A percentile compares a stretch with the other conserved stretches of the same genome.
These are phyloP conservation scores for Tricholoma terreum DNA, from an alignment of 768 basidiomycete genomes.

Conservation along the genomic window DNA sequence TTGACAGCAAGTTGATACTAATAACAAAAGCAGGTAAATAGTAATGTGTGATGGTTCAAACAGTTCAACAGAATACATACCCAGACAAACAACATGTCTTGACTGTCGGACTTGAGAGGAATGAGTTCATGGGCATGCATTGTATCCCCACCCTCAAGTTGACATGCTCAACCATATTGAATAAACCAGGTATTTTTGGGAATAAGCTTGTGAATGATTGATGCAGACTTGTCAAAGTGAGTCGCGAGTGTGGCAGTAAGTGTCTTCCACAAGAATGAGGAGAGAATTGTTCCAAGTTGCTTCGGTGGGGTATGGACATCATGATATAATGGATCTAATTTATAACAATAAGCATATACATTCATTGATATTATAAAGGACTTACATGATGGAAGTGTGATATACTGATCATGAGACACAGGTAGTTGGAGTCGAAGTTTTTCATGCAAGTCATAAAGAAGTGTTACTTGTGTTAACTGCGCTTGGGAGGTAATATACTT, in stretches of 20 bases:
- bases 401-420: not conserved
- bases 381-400: constrained; percentile 10
- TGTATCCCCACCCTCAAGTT: not conserved
- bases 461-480: constrained; percentile 30
- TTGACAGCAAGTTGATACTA: not conserved
- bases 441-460: constrained; percentile 18
- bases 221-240: not conserved
- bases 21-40: not conserved
- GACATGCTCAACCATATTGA: no score
- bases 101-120: not conserved
- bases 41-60: no score
- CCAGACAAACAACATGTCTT: not conserved
- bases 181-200: not conserved
- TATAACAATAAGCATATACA: not conserved
- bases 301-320: no score
- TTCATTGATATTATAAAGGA: not conserved
- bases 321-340: not conserved
- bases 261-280: not conserved
- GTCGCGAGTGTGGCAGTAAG: not conserved
- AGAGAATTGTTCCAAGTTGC: not conserved
- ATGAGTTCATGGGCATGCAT: not conserved
- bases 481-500: constrained; percentile 28
- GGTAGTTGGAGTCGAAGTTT: constrained; percentile 19
- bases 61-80: no score
- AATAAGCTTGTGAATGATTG: not conserved